Base-by-base conservation (phyloP, 768 basidiomycete species). In the Chiua virens region DNA sequence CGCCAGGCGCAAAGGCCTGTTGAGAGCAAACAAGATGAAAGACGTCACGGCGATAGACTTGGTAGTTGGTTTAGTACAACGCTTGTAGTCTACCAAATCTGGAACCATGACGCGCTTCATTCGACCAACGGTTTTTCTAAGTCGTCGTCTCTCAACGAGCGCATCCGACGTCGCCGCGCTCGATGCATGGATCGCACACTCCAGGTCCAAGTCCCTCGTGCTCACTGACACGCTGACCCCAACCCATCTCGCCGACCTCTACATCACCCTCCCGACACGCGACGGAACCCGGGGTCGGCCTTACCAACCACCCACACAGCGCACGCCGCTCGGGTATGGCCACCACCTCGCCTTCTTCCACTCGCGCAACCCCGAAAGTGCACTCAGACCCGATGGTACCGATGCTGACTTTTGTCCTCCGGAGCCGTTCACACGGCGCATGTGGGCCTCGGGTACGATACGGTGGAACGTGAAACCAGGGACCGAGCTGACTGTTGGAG, bases 311-410 rank as follows among this genome's bases (percentile, higher is more conserved):
- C 84, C 83, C 41, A 54, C 62, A 41, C 57, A 58, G 3, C 73
- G 76, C 7, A 55, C 71, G 2, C 70, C 76, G 3, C 69, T 89
- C 25, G 75, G 72, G 7, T 80, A 77, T 53, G 88, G 86, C 6
- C 85, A 87, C 59, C 85, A 88, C 57, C 76, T 90, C 21, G 83
- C 75, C 13, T 89, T 89, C 73, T 90, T 90, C 69, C 85, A 88
- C 49, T 79, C 80, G 4, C 78, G 81, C 28, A 77, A 75, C 32
- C 79, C 86, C 0, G 86, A 87, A 61, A 44, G 62, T 13, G 62
- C 66, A 18, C 73, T 90, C 35, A 77, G 83, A 13, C 57, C 73
- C n/a, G 88, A 90, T 59, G 87, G 86, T 15, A 89, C 87, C 13
- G 87, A 88, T 46, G 74, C 78, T 1, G 81, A 85, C 42, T 83